Base-by-base conservation (phyloP, 768 basidiomycete genomes). In the Auriscalpium microsporum region DNA sequence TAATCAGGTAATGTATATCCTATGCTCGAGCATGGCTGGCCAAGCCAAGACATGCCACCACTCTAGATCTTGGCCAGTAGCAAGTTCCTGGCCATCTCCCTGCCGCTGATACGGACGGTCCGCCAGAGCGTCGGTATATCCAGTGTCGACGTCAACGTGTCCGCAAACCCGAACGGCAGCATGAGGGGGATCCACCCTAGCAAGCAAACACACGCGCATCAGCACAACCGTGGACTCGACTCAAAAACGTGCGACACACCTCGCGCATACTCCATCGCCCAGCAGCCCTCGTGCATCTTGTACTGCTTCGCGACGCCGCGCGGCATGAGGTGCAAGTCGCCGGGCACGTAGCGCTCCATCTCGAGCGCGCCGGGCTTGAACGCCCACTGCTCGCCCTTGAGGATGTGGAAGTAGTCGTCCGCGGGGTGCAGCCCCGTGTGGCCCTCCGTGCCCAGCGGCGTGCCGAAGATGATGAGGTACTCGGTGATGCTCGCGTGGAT, bases 131-230 rank as follows among this genome's bases (percentile, higher is more conserved):
- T 90, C 14, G 80, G 79, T 55, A 91, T 60, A 71, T 99, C 95
- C 17, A 97, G 80, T 2, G 95, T 97, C 14, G 95, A 97, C 13
- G 84, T 81, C 50, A 98, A 63, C 4, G 75, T 76, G 69, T 99
- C 96, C 33, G 86, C 84, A 54, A 93, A 78, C 0, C 96, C 96
- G 63, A 99, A 97, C 0, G 94, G 94, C 58, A 97, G 68, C 95
- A 97, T 97, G 46, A 86, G 73, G 0, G 96, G 95, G 62, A 99
- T 97, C 94, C 95, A 98, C 21, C 95, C 94, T 96, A n/a, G 38
- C 34, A 16, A 38, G 36, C 49, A 50, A 17, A 4, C 28, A 28
- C 28, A 28, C n/a, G 46, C 35, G 3, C 28, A 10, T 14, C 8
- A 52, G n/a, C 45, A 48, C 36, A 55, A 47, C 42, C 17, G 34